Percentiles rank a stretch among this genome's conserved stretches.
These are phyloP conservation scores for Quercus lobata DNA, from an alignment of 331 rosid species.

Conservation along the genomic window DNA sequence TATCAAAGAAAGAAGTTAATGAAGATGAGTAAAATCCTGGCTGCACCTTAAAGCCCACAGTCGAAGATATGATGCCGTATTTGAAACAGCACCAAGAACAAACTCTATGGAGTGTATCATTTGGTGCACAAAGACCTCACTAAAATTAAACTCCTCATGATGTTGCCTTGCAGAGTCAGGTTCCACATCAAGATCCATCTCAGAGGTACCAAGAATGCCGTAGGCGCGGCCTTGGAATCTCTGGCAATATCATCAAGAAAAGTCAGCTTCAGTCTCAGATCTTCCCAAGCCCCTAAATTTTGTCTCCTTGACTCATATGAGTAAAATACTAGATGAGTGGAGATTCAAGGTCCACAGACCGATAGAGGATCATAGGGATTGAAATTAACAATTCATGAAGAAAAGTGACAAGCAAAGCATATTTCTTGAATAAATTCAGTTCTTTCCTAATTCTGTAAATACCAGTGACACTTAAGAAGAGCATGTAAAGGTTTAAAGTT, in stretches of 20 bases:
- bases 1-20: constrained; percentile 9
- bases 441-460: not conserved
- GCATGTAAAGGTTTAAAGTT: not conserved
- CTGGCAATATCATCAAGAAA: constrained; percentile 44
- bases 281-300: constrained; percentile 12
- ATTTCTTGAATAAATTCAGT: not conserved
- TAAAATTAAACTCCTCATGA: constrained; percentile 87
- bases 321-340: not conserved
- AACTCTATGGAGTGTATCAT: constrained; percentile 99
- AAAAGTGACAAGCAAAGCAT: not conserved
- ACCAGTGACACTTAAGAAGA: not conserved
- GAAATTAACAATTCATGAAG: not conserved
- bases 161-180: constrained; percentile 88
- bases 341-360: not conserved
- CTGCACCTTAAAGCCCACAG: constrained; percentile 97
- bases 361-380: not conserved
- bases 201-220: constrained; percentile 80
- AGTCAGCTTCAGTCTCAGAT: constrained; percentile 11
- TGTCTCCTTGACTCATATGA: constrained; percentile 4
- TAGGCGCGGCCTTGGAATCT: constrained; percentile 96
- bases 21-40: constrained; percentile 10
- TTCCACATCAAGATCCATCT: constrained; percentile 81
- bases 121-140: constrained; percentile 98
- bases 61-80: constrained; percentile 98
- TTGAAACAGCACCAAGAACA: constrained; percentile 96